phyloP scores from a whole-genome alignment of 257 asterid species.

The Nicotiana paniculata region DNA sequence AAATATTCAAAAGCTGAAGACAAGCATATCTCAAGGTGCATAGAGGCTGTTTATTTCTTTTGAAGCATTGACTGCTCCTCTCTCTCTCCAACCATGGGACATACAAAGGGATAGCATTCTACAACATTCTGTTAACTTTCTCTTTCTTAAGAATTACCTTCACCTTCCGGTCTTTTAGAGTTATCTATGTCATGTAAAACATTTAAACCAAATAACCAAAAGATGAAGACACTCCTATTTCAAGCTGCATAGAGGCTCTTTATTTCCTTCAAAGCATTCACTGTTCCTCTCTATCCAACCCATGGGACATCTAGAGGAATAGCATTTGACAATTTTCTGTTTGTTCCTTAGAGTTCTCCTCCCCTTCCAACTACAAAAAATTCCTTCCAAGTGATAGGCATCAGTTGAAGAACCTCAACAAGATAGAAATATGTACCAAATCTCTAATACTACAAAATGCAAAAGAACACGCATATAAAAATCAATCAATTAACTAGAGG shows the following conservation, averaged over 20 bases:
- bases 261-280: too few species aligned
- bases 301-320: too few species aligned
- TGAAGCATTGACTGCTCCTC: background rate
- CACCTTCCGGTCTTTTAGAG: background rate
- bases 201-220: background rate
- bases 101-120: background rate
- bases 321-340: background rate
- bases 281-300: too few species aligned
- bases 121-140: background rate
- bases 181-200: background rate
- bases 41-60: background rate
- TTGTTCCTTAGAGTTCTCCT: background rate
- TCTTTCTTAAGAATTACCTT: background rate
- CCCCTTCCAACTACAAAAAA: background rate
- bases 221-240: background rate
- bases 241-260: background rate
- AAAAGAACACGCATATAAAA: too few species aligned
- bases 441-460: background rate
- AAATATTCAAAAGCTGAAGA: background rate
- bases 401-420: background rate
- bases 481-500: too few species aligned
- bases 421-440: background rate
- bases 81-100: slow-evolving; percentile 1
- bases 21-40: background rate
- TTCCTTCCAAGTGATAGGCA: background rate